Conservation (phyloP, 306 rosid species). For the Medicago ruthenica region DNA sequence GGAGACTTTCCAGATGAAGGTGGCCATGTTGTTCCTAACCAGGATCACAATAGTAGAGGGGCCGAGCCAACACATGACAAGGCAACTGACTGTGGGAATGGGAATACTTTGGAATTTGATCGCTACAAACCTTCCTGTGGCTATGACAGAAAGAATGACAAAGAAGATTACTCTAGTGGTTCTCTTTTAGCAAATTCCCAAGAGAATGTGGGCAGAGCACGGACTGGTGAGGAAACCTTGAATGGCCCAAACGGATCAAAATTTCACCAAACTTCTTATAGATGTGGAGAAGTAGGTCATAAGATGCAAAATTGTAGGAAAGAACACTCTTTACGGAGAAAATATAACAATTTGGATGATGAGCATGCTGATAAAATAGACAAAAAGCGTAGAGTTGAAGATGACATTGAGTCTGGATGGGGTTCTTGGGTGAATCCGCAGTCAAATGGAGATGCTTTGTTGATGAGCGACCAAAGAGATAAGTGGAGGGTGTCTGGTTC, state of each 20-base stretch:
- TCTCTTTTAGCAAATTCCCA: neutral
- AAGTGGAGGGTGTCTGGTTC: neutral
- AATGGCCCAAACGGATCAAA: neutral
- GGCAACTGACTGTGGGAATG: neutral
- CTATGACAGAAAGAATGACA: neutral
- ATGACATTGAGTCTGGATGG: neutral
- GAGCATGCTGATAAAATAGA: neutral
- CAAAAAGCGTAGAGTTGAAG: neutral
- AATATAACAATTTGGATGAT: neutral
- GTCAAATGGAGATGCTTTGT: neutral
- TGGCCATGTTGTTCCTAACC: neutral
- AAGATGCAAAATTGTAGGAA: neutral
- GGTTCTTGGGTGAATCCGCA: neutral
- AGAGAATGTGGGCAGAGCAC: neutral
- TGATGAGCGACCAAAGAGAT: neutral
- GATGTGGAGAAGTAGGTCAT: neutral
- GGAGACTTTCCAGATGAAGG: neutral
- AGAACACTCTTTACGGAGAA: neutral
- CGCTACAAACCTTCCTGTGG: neutral
- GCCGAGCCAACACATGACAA: neutral
- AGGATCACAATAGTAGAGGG: neutral
- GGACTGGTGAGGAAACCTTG: neutral
- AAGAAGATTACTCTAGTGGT: neutral
- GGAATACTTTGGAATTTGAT: neutral
- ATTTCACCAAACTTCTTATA: neutral